A percentile compares a stretch with the other conserved stretches of the same genome.
Conservation (phyloP, 2,329 filamentous ascomycete species). For the Penicillium sp. region DNA sequence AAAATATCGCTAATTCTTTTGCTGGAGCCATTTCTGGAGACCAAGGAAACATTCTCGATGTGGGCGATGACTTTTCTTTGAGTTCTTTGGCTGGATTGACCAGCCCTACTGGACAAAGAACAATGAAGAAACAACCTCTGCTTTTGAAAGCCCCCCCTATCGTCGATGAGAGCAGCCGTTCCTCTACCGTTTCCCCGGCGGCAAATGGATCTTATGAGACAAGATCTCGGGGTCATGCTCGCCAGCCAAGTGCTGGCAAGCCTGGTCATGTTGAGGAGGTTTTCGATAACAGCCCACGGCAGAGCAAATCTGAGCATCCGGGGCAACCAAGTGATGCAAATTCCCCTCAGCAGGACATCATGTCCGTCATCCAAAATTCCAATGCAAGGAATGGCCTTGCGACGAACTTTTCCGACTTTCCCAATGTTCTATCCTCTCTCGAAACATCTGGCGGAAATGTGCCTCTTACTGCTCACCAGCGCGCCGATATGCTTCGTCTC, state of each 20-base stretch:
- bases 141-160: slow-evolving; percentile 48
- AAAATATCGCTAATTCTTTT: slow-evolving; percentile 83
- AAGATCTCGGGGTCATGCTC: slow-evolving; percentile 28
- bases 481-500: slow-evolving; percentile 50
- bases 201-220: slow-evolving; percentile 33
- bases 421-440: slow-evolving; percentile 46
- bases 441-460: slow-evolving; percentile 45
- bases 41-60: slow-evolving; percentile 63
- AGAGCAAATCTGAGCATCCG: slow-evolving; percentile 21
- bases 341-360: slow-evolving; percentile 46
- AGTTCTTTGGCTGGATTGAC: slow-evolving; percentile 38
- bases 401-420: slow-evolving; percentile 44
- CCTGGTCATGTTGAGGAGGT: slow-evolving; percentile 46
- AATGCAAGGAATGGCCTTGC: slow-evolving; percentile 45
- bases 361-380: slow-evolving; percentile 50
- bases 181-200: slow-evolving; percentile 40
- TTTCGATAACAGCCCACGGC: slow-evolving; percentile 41
- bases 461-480: slow-evolving; percentile 46
- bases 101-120: slow-evolving; percentile 38
- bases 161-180: slow-evolving; percentile 27
- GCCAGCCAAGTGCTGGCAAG: slow-evolving; percentile 33
- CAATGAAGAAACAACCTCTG: slow-evolving; percentile 48
- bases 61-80: slow-evolving; percentile 53
- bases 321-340: slow-evolving; percentile 20
- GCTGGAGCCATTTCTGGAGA: slow-evolving; percentile 68